Conservation (phyloP, 164 flowering plant species). For the Amborella trichopoda region DNA sequence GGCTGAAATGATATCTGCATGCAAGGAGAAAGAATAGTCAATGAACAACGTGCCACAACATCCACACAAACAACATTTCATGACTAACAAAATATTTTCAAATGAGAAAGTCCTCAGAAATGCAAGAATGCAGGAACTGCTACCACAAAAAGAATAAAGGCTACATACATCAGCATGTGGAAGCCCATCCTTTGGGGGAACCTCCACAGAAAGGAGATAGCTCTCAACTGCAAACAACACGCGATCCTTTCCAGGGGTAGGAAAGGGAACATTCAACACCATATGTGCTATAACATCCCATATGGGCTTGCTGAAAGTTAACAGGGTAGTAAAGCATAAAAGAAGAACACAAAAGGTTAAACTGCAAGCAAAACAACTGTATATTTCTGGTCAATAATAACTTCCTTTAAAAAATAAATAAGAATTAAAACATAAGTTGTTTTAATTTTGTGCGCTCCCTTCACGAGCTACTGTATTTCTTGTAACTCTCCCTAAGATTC, state of each 20-base stretch:
- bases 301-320: constrained; percentile 78
- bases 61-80: neutral
- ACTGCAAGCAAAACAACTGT: neutral
- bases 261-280: constrained; percentile 86
- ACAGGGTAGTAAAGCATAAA: constrained; percentile 1
- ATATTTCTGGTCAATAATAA: too few species aligned
- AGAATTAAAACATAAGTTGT: too few species aligned
- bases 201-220: constrained; percentile 77
- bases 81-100: neutral
- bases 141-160: neutral
- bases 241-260: constrained; percentile 88
- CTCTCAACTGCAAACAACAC: constrained; percentile 86
- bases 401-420: too few species aligned
- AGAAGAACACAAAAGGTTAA: neutral
- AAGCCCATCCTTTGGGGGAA: constrained; percentile 90
- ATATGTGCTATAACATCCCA: constrained; percentile 84
- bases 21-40: constrained; percentile 6
- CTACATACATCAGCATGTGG: constrained; percentile 92
- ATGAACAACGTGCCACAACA: neutral
- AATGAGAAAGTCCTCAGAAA: too few species aligned
- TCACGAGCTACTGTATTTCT: too few species aligned
- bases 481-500: too few species aligned
- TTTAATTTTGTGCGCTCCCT: too few species aligned
- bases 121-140: too few species aligned
- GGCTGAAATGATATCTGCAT: constrained; percentile 96